Evolutionary conservation across 2,329 filamentous ascomycete species (phyloP).

Genomic region (Calonectria hongkongensis): DNA sequence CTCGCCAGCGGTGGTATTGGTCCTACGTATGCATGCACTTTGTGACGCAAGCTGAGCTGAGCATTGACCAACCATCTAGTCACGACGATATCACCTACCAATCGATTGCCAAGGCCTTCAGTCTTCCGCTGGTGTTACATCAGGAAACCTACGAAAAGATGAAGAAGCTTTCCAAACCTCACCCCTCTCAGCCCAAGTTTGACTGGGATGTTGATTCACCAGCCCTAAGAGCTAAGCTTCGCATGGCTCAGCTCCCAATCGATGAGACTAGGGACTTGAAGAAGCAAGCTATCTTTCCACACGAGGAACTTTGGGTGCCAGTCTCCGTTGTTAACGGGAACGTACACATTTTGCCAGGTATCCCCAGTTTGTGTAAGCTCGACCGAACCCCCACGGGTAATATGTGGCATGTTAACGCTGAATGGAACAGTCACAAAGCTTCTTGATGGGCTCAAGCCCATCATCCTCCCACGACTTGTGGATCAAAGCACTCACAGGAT

Average conservation of each 20-base stretch:
- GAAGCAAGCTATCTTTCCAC: constrained; percentile 86
- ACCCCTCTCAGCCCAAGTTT: constrained; percentile 83
- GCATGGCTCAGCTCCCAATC: constrained; percentile 92
- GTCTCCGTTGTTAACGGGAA: constrained; percentile 93
- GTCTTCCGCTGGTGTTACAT: constrained; percentile 85
- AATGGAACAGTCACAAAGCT: constrained; percentile 78
- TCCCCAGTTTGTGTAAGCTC: constrained; percentile 83
- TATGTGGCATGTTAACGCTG: constrained; percentile 35
- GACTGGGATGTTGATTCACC: constrained; percentile 90
- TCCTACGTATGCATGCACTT: constrained; percentile 80
- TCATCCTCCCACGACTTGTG: constrained; percentile 80
- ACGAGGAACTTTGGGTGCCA: constrained; percentile 92
- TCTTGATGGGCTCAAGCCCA: constrained; percentile 84
- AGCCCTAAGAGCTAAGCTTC: constrained; percentile 85
- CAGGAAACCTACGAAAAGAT: constrained; percentile 86
- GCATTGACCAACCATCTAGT: constrained; percentile 66
- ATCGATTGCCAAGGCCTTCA: constrained; percentile 93
- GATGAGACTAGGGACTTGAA: constrained; percentile 79
- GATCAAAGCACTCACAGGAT: constrained; percentile 88
- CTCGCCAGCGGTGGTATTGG: constrained; percentile 88
- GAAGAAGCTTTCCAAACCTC: constrained; percentile 85
- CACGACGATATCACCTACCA: constrained; percentile 99
- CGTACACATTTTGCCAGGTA: constrained; percentile 92
- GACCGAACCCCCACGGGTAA: neutral
- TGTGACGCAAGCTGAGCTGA: neutral